phyloP scores from a whole-genome alignment of 495 filamentous ascomycete species.

The Oleoguttula mirabilis region DNA sequence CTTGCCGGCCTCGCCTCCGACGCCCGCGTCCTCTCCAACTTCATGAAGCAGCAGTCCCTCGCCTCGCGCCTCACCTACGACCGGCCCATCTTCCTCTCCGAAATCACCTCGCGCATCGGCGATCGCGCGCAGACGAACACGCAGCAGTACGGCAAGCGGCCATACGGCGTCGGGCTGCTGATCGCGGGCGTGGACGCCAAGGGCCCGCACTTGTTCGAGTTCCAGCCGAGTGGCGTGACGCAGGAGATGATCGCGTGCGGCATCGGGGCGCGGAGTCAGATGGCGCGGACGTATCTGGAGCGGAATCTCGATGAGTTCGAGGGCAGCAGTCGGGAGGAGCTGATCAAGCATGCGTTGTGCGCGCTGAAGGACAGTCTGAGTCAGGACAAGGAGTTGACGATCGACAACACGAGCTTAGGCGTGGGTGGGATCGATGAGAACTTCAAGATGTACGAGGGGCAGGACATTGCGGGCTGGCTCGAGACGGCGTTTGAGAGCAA shows the following conservation, averaged over 20 bases:
- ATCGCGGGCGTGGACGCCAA: constrained; percentile 88
- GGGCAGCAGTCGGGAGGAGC: constrained; percentile 60
- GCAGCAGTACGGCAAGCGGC: constrained; percentile 91
- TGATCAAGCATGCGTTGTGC: constrained; percentile 77
- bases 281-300: constrained; percentile 94
- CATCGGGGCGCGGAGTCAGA: constrained; percentile 90
- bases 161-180: constrained; percentile 90
- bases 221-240: constrained; percentile 90
- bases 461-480: constrained; percentile 57
- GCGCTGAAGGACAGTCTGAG: constrained; percentile 90
- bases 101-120: constrained; percentile 78
- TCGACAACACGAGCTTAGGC: constrained; percentile 88
- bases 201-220: constrained; percentile 93
- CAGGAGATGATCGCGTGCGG: constrained; percentile 93
- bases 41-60: constrained; percentile 98
- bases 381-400: constrained; percentile 93
- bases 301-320: constrained; percentile 73
- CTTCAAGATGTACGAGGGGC: constrained; percentile 87
- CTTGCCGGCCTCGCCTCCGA: constrained; percentile 96
- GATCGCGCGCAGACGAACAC: constrained; percentile 97
- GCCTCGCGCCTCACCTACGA: constrained; percentile 90
- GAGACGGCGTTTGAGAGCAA: constrained; percentile 56
- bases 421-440: constrained; percentile 49
- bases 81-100: constrained; percentile 77
- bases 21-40: constrained; percentile 97